phyloP scores from a whole-genome alignment of 169 alveolate species.

The Theileria sp. region DNA sequence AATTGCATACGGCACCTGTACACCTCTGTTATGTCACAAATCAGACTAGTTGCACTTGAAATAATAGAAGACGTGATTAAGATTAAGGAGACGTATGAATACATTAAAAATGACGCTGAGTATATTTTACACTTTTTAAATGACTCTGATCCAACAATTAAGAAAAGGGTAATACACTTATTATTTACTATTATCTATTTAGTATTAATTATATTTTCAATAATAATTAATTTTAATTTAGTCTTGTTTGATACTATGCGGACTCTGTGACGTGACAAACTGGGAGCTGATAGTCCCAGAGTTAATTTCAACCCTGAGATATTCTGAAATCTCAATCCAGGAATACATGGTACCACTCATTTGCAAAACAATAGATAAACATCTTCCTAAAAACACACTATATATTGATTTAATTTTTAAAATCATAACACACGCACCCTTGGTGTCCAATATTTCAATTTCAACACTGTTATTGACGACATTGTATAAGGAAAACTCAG shows the following conservation, averaged over 20 bases:
- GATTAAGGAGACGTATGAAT: not conserved
- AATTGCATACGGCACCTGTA: constrained; percentile 29
- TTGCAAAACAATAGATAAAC: constrained; percentile 86
- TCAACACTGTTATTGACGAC: constrained; percentile 13
- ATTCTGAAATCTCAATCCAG: constrained; percentile 87
- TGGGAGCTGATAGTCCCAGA: constrained; percentile 88
- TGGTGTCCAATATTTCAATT: not conserved
- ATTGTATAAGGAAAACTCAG: constrained; percentile 31
- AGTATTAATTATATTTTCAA: constrained; percentile 22
- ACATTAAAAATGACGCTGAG: constrained; percentile 40
- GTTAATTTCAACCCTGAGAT: constrained; percentile 83
- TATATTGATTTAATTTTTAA: constrained; percentile 89
- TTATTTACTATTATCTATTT: constrained; percentile 30
- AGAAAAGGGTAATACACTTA: constrained; percentile 27
- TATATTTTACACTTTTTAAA: constrained; percentile 33
- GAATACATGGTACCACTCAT: constrained; percentile 88
- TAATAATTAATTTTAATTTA: constrained; percentile 80
- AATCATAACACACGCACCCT: constrained; percentile 84
- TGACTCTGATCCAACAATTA: constrained; percentile 42
- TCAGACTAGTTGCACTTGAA: constrained; percentile 34
- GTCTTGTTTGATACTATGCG: constrained; percentile 87
- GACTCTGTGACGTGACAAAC: constrained; percentile 83
- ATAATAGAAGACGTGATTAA: constrained; percentile 32
- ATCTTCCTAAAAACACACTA: constrained; percentile 86
- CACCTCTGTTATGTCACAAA: constrained; percentile 39